Percentiles rank a stretch among this genome's conserved stretches.
These are phyloP conservation scores for Hypoxylon fragiforme DNA, from an alignment of 495 filamentous ascomycete genomes.

Conservation along the genomic window DNA sequence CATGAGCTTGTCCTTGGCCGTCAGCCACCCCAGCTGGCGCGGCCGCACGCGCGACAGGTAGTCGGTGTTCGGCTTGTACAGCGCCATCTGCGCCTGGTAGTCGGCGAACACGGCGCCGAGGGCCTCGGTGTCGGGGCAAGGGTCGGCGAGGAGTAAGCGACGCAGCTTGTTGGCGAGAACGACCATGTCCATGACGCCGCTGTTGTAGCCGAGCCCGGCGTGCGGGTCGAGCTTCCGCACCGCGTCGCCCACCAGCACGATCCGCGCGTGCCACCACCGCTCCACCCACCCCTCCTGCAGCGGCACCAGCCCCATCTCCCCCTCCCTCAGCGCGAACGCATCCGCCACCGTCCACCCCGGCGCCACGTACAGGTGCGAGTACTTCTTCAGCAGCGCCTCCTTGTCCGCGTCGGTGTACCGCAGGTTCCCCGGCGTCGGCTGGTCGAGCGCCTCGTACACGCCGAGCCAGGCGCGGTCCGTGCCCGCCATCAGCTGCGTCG, in stretches of 20 bases:
- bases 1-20: conserved; percentile 23
- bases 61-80: conserved; percentile 21
- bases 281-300: conserved; percentile 48
- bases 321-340: conserved; percentile 35
- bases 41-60: conserved; percentile 27
- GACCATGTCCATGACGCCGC: conserved; percentile 48
- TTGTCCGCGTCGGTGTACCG: conserved; percentile 46
- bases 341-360: conserved; percentile 43
- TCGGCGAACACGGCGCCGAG: conserved; percentile 25
- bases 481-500: conserved; percentile 34
- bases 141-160: conserved; percentile 12
- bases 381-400: conserved; percentile 29
- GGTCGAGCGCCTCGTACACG: conserved; percentile 47
- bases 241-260: conserved; percentile 50
- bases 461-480: conserved; percentile 40
- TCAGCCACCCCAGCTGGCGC: conserved; percentile 21
- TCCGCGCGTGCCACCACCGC: conserved; percentile 43
- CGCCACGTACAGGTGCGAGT: conserved; percentile 37
- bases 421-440: conserved; percentile 41
- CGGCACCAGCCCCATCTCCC: conserved; percentile 31
- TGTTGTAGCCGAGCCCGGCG: conserved; percentile 46
- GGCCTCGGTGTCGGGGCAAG: conserved; percentile 11
- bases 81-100: conserved; percentile 26
- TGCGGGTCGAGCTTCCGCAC: conserved; percentile 49
- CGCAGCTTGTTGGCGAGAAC: conserved; percentile 47